Base-by-base conservation (phyloP, 1,284 basidiomycete species). In the Malassezia caprae region DNA sequence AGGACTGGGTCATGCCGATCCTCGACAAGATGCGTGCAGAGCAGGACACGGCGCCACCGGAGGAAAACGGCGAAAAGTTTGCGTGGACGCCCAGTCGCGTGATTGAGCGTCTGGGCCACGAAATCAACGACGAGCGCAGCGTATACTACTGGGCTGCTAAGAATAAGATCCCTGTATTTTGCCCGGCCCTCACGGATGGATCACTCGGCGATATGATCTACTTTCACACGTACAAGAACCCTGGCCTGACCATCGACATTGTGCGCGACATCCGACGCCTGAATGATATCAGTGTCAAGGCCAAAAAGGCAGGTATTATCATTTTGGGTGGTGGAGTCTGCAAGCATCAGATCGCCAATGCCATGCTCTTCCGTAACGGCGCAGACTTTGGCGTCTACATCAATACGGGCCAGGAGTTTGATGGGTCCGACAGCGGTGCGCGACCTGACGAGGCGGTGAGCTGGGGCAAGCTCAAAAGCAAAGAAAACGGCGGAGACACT, bases 141-240 rank as follows among this genome's bases (percentile, higher is more conserved):
- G 88, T 98, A 53, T 96, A 96, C 73, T 96, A 96, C 73, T 98
- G 94, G 94, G 93, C 93, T 37, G 94, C 89, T 34, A 63, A 68
- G 90, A 96, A 98, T 76, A 80, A 93, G 65, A 96, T 98, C 53
- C 94, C 94, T 4, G 90, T 98, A 48, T 99, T 96, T 78, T 99
- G 94, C 73, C 94, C 94, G 13, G 94, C 94, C 0, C 78, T 99
- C 40, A 99, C 94, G 10, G 94, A 98, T 70, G 94, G 94, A 13
- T 96, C 91, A 0, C 80, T 99, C 48, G 94, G 93, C 47, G 94
- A 99, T 76, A 96, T 98, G 91, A 85, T 98, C 51, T 98, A 96
- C 77, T 98, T 98, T 76, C 94, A 98, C 78, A 84, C 85, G 58
- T 84, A 84, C 58, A 77, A 78, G 50, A 75, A 73, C 5, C 88